Percentiles rank a stretch among this genome's conserved stretches.
Conservation (phyloP, 116 monocot species). For the Iris pallida region DNA sequence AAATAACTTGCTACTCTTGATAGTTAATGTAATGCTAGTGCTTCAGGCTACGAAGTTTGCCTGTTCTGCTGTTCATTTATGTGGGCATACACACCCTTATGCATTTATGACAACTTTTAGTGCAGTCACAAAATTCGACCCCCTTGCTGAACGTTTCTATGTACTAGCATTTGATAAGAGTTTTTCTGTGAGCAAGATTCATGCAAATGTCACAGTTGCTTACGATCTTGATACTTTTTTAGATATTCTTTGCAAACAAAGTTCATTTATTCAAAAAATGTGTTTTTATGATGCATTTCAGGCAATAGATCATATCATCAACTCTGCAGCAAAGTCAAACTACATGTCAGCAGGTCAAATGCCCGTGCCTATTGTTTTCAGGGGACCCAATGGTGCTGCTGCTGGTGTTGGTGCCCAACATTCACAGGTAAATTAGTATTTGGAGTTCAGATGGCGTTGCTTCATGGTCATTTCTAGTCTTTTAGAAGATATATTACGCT, state of each 20-base stretch:
- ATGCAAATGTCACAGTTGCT: not conserved
- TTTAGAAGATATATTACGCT: too few relatives aligned
- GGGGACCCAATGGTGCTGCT: not conserved
- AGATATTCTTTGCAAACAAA: not conserved
- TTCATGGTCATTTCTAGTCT: too few relatives aligned
- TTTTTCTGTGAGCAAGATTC: not conserved
- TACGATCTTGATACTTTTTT: not conserved
- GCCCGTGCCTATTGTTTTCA: slow-evolving; percentile 76
- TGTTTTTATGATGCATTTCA: slow-evolving; percentile 11
- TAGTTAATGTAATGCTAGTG: too few relatives aligned
- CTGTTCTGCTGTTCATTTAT: too few relatives aligned
- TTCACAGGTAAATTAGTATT: slow-evolving; percentile 50
- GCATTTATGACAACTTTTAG: not conserved
- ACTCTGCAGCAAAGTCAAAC: slow-evolving; percentile 97
- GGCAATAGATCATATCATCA: slow-evolving; percentile 98
- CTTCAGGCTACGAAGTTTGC: too few relatives aligned
- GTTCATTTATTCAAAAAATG: not conserved
- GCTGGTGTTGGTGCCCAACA: slow-evolving; percentile 57
- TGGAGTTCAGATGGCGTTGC: too few relatives aligned
- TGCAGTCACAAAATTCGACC: not conserved
- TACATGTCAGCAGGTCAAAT: slow-evolving; percentile 96
- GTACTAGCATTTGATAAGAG: not conserved
- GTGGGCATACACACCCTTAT: too few relatives aligned
- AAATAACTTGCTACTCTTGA: too few relatives aligned
- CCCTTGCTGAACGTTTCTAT: not conserved